Percentiles rank a stretch among this genome's conserved stretches.
phyloP scores from a whole-genome alignment of 805 yeast genomes.

The Saturnispora dispora region DNA sequence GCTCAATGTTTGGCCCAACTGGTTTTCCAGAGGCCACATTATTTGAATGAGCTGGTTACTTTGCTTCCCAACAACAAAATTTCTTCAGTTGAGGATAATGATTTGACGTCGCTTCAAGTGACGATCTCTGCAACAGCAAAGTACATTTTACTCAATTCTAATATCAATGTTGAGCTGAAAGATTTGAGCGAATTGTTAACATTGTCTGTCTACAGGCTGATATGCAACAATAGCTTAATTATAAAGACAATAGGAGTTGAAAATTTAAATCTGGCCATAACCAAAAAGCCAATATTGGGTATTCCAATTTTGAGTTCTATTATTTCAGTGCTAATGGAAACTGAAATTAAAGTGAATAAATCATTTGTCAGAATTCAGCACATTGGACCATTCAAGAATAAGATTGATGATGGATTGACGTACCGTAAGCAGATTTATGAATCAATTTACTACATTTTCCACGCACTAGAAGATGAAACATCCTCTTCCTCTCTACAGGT shows the following conservation, averaged over 20 bases:
- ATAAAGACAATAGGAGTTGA: slow-evolving; percentile 53
- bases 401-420: slow-evolving; percentile 68
- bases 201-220: slow-evolving; percentile 17
- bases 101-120: slow-evolving; percentile 7
- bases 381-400: slow-evolving; percentile 84
- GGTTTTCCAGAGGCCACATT: slow-evolving; percentile 12
- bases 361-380: slow-evolving; percentile 56
- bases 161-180: slow-evolving; percentile 7
- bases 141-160: slow-evolving; percentile 15
- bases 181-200: slow-evolving; percentile 20
- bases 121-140: slow-evolving; percentile 26
- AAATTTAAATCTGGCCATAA: slow-evolving; percentile 50
- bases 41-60: slow-evolving; percentile 13
- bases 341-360: slow-evolving; percentile 46
- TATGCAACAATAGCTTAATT: slow-evolving; percentile 35
- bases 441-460: slow-evolving; percentile 46
- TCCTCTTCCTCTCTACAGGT: slow-evolving; percentile 11
- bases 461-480: slow-evolving; percentile 25
- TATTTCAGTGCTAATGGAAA: slow-evolving; percentile 40
- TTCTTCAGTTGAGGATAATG: neutral
- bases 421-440: slow-evolving; percentile 68
- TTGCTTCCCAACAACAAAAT: slow-evolving; percentile 5
- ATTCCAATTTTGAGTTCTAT: slow-evolving; percentile 37
- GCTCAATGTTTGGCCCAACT: slow-evolving; percentile 22
- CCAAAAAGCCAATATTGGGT: slow-evolving; percentile 42